phyloP scores from a whole-genome alignment of 306 rosid genomes.

The Castanea crenata region DNA sequence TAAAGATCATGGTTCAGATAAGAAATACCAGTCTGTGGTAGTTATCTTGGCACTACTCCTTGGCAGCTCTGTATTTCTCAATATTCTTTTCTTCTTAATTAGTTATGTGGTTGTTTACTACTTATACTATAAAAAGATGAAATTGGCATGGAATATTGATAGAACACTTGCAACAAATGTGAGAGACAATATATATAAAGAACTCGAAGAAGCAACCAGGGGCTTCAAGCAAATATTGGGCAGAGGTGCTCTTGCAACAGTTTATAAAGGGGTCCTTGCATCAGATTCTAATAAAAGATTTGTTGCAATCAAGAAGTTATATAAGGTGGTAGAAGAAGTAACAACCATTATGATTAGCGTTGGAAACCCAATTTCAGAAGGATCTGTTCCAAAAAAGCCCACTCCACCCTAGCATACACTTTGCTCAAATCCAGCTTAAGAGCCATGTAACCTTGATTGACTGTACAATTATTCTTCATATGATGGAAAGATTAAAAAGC shows the following conservation, averaged over 20 bases:
- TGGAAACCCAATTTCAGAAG: too few relatives aligned
- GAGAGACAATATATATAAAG: slow-evolving; percentile 1
- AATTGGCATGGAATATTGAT: too few relatives aligned
- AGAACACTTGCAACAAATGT: neutral
- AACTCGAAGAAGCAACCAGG: slow-evolving; percentile 22
- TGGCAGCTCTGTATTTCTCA: slow-evolving; percentile 21
- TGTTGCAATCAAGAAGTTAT: slow-evolving; percentile 46
- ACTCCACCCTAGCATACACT: too few relatives aligned
- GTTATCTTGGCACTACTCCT: too few relatives aligned
- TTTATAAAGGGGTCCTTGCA: slow-evolving; percentile 18
- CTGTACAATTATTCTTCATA: too few relatives aligned
- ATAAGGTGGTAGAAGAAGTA: slow-evolving; percentile 27
- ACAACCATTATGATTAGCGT: too few relatives aligned
- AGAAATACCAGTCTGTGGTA: neutral
- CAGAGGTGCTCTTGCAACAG: slow-evolving; percentile 22
- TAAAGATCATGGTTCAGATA: neutral
- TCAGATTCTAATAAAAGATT: slow-evolving; percentile 5
- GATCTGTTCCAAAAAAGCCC: too few relatives aligned
- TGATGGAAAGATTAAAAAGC: too few relatives aligned
- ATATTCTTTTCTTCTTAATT: neutral
- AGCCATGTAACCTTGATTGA: too few relatives aligned
- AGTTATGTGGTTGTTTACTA: neutral
- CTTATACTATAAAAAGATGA: neutral
- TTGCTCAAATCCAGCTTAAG: too few relatives aligned
- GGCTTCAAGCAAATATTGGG: slow-evolving; percentile 28